Conservation (phyloP, 805 yeast species). For the Lachancea meyersii region DNA sequence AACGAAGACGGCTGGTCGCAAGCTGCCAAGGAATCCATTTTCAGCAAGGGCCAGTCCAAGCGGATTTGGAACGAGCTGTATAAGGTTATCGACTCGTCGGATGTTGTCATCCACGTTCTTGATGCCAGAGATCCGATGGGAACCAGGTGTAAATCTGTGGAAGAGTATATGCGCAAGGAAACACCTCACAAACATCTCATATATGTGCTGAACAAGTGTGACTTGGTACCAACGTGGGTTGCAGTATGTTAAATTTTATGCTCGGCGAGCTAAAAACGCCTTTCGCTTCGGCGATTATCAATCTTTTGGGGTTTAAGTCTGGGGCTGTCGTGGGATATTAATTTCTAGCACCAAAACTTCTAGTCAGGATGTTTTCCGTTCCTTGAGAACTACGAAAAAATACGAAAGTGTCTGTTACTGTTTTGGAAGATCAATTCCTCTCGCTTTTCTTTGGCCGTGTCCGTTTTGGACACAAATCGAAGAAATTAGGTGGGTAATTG, state of each 20-base stretch:
- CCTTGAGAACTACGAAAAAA: slow-evolving; percentile 19
- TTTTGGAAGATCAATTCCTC: slow-evolving; percentile 81
- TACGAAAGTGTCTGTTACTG: slow-evolving; percentile 87
- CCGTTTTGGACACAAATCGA: slow-evolving; percentile 32
- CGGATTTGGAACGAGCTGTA: slow-evolving; percentile 98
- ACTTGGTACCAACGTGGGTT: slow-evolving; percentile 97
- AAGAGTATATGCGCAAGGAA: slow-evolving; percentile 86
- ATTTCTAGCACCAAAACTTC: slow-evolving; percentile 62
- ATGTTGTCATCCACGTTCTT: slow-evolving; percentile 90
- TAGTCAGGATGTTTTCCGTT: slow-evolving; percentile 60
- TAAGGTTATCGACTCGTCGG: slow-evolving; percentile 95
- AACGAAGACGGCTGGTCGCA: slow-evolving; percentile 76
- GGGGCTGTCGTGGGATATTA: too few relatives aligned
- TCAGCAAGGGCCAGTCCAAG: slow-evolving; percentile 95
- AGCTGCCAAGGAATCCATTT: slow-evolving; percentile 92
- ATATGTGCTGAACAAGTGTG: slow-evolving; percentile 93
- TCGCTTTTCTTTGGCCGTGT: slow-evolving; percentile 40
- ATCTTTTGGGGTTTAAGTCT: too few relatives aligned
- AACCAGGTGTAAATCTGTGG: slow-evolving; percentile 89
- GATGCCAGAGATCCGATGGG: slow-evolving; percentile 98
- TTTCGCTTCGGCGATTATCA: too few relatives aligned
- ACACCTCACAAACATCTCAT: slow-evolving; percentile 95
- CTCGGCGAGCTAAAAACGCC: too few relatives aligned
- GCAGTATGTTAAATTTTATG: slow-evolving; percentile 68
- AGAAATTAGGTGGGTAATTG: slow-evolving; percentile 37